Evolutionary conservation across 257 asterid species (phyloP), one percentile per base, ranked within the genome.

Genomic region (Schizonepeta tenuifolia): DNA sequence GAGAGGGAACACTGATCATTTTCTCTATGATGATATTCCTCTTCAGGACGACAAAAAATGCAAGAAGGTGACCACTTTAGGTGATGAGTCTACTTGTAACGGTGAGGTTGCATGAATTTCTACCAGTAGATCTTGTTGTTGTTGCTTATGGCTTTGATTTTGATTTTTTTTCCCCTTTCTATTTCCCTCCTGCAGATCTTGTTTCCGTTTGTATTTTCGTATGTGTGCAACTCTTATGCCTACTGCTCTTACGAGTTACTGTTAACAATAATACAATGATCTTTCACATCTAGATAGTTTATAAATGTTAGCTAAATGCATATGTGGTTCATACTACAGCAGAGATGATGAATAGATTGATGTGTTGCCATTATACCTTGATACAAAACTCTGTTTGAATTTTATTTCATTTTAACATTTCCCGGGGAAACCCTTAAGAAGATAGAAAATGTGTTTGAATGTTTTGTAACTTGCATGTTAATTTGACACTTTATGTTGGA

Each of bases 1-100:
- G 60, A 26, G 65, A 58, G 70, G 41, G 56, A 36, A 31, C 12
- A 31, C 51, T 67, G 17, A 15, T 77, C 40, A 74, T 75, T 49
- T 24, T 50, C 11, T 20, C 41, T 74, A 53, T 70, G 21, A 50
- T 70, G 50, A 10, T 28, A 55, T 75, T 76, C 55, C 74, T 71
- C 28, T 31, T 49, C 82, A 85, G 89, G 85, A 63, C 46, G 72
- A 71, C 21, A 67, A 65, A 40, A 78, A 55, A 62, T 28, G 58
- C 81, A 67, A 61, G 74, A 64, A 55, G 73, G 67, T 35, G 60
- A 57, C 17, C 18, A 47, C 51, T 35, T 58, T 68, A 63, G 51
- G 14, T 3, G 79, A 73, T 14, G 72, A 54, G 24, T 33, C 65
- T 64, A 73, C 74, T 70, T 8, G 69, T 65, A 53, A 57, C 2